Base-by-base conservation (phyloP, 1,139 yeast species). In the Blastobotrys indianensis region DNA sequence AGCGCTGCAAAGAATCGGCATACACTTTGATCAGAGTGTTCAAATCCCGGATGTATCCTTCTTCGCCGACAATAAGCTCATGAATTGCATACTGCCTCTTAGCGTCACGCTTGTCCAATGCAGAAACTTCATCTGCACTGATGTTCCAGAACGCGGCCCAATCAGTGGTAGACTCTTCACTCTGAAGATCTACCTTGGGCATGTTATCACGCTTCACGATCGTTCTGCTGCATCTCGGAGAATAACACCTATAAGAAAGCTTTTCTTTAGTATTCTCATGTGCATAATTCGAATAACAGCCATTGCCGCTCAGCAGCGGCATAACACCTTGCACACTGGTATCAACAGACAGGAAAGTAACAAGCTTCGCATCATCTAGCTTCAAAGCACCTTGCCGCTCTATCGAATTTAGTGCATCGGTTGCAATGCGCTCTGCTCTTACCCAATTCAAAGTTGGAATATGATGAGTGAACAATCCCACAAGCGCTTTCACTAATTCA, bases 91-190 rank as follows among this genome's bases (percentile, higher is more conserved):
- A 82, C 60, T 87, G 95, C 34, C 82, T 73, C 57, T 79, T 80
- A 9, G 82, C 71, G 43, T 79, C 77, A 9, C 67, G 67, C 28
- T 76, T 77, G 48, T 77, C 82, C 11, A 80, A 68, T 33, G 72
- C 76, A 10, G 72, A 66, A 32, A 84, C 60, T 42, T 79, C 82
- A 15, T 76, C 80, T 2, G 76, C 75, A 0, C 81, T 71, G 25
- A 85, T 56, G 45, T 77, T 74, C 90, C 94, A 85, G 59, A 80
- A 85, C 10, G 80, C 74, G 0, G 85, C 81, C 95, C 95, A 85
- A 55, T 83, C 83, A 13, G 49, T 47, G 39, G 49, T 51, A 16
- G 49, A 44, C 11, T 50, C 43, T 29, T 32, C 47, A 13, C 41
- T 45, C 12, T 41, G 44, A 33, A 44, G 30, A 23, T 46, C 46